A percentile compares a stretch with the other conserved stretches of the same genome.
Evolutionary conservation across 2,329 filamentous ascomycete species (phyloP).

Genomic region (Purpureocillium lavendulum): DNA sequence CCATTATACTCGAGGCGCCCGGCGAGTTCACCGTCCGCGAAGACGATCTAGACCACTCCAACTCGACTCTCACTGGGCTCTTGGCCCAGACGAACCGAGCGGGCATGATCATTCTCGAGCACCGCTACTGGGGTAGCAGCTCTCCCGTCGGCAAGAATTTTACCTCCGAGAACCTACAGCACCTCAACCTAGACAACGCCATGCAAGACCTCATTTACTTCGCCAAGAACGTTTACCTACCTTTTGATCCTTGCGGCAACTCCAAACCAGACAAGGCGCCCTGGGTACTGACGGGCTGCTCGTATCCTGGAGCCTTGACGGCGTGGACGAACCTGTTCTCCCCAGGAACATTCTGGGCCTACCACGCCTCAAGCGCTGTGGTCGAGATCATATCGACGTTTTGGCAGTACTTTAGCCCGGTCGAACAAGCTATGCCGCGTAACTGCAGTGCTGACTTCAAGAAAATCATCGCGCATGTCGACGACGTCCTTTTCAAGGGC

Average conservation of each 20-base stretch:
- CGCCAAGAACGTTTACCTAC: conserved; percentile 59
- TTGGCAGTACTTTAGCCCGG: conserved; percentile 46
- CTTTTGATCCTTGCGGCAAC: conserved; percentile 54
- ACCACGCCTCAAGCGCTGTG: conserved; percentile 70
- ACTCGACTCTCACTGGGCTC: conserved; percentile 59
- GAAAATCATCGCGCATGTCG: conserved; percentile 37
- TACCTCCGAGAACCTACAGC: conserved; percentile 58
- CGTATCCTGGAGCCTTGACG: conserved; percentile 68
- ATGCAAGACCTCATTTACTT: conserved; percentile 72
- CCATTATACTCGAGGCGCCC: conserved; percentile 59
- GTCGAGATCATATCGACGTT: conserved; percentile 67
- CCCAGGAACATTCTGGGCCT: conserved; percentile 66
- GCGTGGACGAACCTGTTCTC: conserved; percentile 66
- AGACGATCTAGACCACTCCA: conserved; percentile 57
- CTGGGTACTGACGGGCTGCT: conserved; percentile 71
- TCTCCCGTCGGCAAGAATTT: conserved; percentile 58
- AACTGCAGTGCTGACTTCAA: conserved; percentile 57
- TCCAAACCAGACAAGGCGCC: conserved; percentile 56
- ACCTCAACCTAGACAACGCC: conserved; percentile 70
- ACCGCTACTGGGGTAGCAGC: conserved; percentile 73
- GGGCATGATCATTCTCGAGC: conserved; percentile 69
- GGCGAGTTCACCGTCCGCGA: conserved; percentile 55
- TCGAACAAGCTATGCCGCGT: conserved; percentile 34
- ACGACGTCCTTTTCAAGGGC: conserved; percentile 35
- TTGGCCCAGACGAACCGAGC: conserved; percentile 60